phyloP scores from a whole-genome alignment of 257 asterid genomes.

The Solanum corneliomulleri region DNA sequence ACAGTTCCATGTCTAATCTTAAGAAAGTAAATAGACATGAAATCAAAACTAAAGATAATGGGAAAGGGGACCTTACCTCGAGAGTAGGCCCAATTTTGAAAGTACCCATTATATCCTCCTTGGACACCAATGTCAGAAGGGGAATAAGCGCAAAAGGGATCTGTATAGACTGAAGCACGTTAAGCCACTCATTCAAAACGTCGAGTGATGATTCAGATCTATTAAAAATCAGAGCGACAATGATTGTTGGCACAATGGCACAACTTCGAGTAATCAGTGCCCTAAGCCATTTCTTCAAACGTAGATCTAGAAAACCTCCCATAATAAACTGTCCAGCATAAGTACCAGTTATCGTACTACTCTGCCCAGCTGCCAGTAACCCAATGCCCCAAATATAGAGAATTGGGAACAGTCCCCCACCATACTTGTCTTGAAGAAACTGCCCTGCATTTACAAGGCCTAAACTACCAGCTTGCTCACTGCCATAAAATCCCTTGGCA shows the following conservation, averaged over 20 bases:
- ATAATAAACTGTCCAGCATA: slow-evolving; percentile 98
- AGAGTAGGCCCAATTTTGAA: slow-evolving; percentile 66
- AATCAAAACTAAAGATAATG: not conserved
- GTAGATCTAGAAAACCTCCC: slow-evolving; percentile 96
- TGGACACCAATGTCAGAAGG: slow-evolving; percentile 89
- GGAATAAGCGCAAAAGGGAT: slow-evolving; percentile 98
- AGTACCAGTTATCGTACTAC: slow-evolving; percentile 95
- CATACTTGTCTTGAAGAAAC: slow-evolving; percentile 81
- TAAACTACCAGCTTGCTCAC: slow-evolving; percentile 58
- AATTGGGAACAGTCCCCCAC: slow-evolving; percentile 87
- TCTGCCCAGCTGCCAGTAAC: slow-evolving; percentile 94
- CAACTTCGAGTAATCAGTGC: slow-evolving; percentile 90
- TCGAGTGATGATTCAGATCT: slow-evolving; percentile 84
- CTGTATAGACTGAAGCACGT: slow-evolving; percentile 89
- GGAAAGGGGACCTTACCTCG: slow-evolving; percentile 35
- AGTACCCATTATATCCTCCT: slow-evolving; percentile 82
- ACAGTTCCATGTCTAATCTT: not conserved
- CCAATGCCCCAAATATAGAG: slow-evolving; percentile 98
- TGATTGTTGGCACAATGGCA: slow-evolving; percentile 86
- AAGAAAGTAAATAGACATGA: not conserved
- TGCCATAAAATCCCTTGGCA: slow-evolving; percentile 89
- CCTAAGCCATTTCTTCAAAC: slow-evolving; percentile 79
- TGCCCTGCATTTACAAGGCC: slow-evolving; percentile 96
- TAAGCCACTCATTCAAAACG: slow-evolving; percentile 91
- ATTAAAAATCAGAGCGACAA: slow-evolving; percentile 82